These are phyloP conservation scores for Cryomyces minteri DNA, from an alignment of 495 filamentous ascomycete species.

Conservation along the genomic window DNA sequence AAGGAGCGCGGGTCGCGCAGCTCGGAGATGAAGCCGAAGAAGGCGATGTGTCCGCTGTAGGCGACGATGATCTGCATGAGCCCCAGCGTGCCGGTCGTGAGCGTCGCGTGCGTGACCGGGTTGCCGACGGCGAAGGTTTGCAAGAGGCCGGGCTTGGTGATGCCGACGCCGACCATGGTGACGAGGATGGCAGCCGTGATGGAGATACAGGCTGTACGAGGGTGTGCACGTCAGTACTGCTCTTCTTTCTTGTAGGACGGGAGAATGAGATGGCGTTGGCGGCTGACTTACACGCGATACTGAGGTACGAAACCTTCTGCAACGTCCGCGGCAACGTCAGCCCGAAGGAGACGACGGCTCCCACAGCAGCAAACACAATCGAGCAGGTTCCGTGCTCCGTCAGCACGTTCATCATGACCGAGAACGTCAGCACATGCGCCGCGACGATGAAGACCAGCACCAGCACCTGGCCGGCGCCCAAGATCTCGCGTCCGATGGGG, in stretches of 20 bases:
- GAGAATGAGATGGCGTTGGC: background rate
- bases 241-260: no score
- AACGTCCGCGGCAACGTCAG: slow-evolving; percentile 47
- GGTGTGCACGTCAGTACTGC: slow-evolving; percentile 20
- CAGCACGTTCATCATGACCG: slow-evolving; percentile 49
- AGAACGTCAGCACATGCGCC: slow-evolving; percentile 56
- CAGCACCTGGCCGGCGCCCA: slow-evolving; percentile 8
- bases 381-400: slow-evolving; percentile 46
- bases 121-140: slow-evolving; percentile 20
- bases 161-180: slow-evolving; percentile 36
- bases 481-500: slow-evolving; percentile 6
- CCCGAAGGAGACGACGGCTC: slow-evolving; percentile 39
- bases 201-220: slow-evolving; percentile 30
- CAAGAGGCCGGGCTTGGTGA: slow-evolving; percentile 5
- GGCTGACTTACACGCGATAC: slow-evolving; percentile 33
- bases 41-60: slow-evolving; percentile 11
- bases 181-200: slow-evolving; percentile 46
- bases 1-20: slow-evolving; percentile 10
- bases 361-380: slow-evolving; percentile 46
- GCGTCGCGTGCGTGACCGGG: slow-evolving; percentile 1
- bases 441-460: slow-evolving; percentile 64
- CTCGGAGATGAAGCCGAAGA: slow-evolving; percentile 11
- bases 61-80: background rate
- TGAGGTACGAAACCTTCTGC: slow-evolving; percentile 37
- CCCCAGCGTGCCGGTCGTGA: no score